Evolutionary conservation across 2,329 filamentous ascomycete genomes (phyloP).

Genomic region (Pseudovirgaria hyperparasitica): DNA sequence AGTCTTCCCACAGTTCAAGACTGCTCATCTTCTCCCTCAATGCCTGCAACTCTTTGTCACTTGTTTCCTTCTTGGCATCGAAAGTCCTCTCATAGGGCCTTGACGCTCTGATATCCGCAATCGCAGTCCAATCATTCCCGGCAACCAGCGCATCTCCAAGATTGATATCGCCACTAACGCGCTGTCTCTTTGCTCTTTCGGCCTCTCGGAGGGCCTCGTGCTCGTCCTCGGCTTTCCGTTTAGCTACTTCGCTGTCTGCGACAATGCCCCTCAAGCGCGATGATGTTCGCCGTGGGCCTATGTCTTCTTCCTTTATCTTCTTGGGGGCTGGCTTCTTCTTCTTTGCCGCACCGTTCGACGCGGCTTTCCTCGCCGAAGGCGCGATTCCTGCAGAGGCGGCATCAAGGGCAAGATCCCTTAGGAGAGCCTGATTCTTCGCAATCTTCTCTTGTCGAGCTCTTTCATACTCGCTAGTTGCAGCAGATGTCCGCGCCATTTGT

Average conservation of each 20-base stretch:
- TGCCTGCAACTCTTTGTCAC: slow-evolving; percentile 60
- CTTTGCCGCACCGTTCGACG: slow-evolving; percentile 31
- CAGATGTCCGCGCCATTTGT: slow-evolving; percentile 28
- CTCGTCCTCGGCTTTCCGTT: slow-evolving; percentile 56
- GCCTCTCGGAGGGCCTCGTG: slow-evolving; percentile 43
- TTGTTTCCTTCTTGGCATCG: slow-evolving; percentile 68
- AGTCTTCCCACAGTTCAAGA: slow-evolving; percentile 70
- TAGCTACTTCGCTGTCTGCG: slow-evolving; percentile 54
- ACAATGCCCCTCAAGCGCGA: slow-evolving; percentile 49
- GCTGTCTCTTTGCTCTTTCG: slow-evolving; percentile 48
- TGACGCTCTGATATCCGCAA: slow-evolving; percentile 57
- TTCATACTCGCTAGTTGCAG: slow-evolving; percentile 72
- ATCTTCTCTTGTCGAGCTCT: slow-evolving; percentile 76
- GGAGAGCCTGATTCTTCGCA: slow-evolving; percentile 67
- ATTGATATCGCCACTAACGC: slow-evolving; percentile 55
- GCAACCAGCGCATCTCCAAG: slow-evolving; percentile 69
- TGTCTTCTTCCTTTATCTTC: slow-evolving; percentile 47
- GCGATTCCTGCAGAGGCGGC: slow-evolving; percentile 58
- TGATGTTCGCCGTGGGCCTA: slow-evolving; percentile 45
- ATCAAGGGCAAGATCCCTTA: slow-evolving; percentile 62
- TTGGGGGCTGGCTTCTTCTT: slow-evolving; percentile 29
- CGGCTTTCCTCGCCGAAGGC: slow-evolving; percentile 36
- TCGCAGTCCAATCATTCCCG: slow-evolving; percentile 60
- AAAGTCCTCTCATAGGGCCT: slow-evolving; percentile 78
- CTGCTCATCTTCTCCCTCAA: slow-evolving; percentile 65